phyloP scores from a whole-genome alignment of 2,329 filamentous ascomycete genomes.

The Aspergillus pseudoglaucus region DNA sequence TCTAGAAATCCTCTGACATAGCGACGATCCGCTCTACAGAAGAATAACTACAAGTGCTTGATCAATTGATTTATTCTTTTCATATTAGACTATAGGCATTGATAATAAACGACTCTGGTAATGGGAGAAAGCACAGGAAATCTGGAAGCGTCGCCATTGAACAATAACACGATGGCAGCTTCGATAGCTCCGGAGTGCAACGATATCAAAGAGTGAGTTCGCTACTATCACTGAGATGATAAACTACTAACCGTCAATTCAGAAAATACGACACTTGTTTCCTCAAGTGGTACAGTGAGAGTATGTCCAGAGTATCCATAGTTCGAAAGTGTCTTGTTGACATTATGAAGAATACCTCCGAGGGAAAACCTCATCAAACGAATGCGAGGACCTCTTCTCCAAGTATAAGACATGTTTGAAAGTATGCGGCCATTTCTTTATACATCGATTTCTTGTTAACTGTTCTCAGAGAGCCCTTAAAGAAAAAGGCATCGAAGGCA shows the following conservation, averaged over 20 bases:
- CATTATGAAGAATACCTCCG: constrained; percentile 70
- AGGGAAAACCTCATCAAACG: constrained; percentile 73
- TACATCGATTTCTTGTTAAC: not conserved
- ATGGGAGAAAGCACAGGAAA: not conserved
- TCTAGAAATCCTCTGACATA: not conserved
- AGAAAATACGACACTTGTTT: constrained; percentile 97
- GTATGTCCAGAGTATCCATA: constrained; percentile 47
- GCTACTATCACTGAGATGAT: constrained; percentile 3
- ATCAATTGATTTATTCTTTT: not conserved
- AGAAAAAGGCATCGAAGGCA: constrained; percentile 82
- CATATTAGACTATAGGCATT: not conserved
- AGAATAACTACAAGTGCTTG: not conserved
- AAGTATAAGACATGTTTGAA: constrained; percentile 81
- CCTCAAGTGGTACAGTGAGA: constrained; percentile 98
- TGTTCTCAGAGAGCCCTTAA: constrained; percentile 68
- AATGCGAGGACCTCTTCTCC: constrained; percentile 79
- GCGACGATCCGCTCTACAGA: constrained; percentile 7
- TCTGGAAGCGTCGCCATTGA: not conserved
- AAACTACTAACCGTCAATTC: constrained; percentile 7
- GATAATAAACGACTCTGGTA: not conserved
- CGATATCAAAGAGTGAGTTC: constrained; percentile 80
- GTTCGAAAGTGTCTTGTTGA: not conserved
- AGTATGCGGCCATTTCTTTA: constrained; percentile 46
- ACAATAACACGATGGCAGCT: constrained; percentile 69
- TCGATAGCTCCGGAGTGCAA: constrained; percentile 94